Percentiles rank a stretch among this genome's conserved stretches.
Evolutionary conservation across 345 rosid genomes (phyloP).

Genomic region (Camelina sativa): DNA sequence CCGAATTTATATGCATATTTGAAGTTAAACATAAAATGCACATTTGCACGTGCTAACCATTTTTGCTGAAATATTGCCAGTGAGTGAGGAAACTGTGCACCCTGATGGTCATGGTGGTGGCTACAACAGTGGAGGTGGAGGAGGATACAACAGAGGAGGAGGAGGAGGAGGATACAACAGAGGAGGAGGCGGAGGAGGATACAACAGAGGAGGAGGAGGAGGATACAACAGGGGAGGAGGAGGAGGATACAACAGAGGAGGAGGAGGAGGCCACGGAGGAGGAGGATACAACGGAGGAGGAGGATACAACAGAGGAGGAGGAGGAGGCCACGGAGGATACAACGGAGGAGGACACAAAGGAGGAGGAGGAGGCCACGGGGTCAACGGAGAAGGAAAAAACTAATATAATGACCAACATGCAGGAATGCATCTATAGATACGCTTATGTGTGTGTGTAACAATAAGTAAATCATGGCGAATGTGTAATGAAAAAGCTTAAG

Average conservation of each 20-base stretch:
- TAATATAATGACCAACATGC: constrained; percentile 1
- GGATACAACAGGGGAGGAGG: neutral
- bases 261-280: constrained; percentile 5
- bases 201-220: neutral
- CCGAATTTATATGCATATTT: neutral
- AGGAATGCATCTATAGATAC: constrained; percentile 1
- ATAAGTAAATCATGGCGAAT: constrained; percentile 18
- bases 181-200: constrained; percentile 19
- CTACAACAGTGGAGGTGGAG: neutral
- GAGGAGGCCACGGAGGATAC: neutral
- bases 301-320: neutral
- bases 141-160: too few species aligned
- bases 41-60: neutral
- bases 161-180: neutral
- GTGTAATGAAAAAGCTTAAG: neutral
- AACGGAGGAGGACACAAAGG: neutral
- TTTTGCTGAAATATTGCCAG: neutral
- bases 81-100: constrained; percentile 26
- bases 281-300: neutral
- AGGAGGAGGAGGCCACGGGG: neutral
- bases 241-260: neutral
- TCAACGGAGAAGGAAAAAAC: neutral
- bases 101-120: constrained; percentile 28
- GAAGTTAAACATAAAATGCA: neutral
- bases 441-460: neutral